Evolutionary conservation across 2,329 filamentous ascomycete genomes (phyloP).

Genomic region (Rutstroemia sp.): DNA sequence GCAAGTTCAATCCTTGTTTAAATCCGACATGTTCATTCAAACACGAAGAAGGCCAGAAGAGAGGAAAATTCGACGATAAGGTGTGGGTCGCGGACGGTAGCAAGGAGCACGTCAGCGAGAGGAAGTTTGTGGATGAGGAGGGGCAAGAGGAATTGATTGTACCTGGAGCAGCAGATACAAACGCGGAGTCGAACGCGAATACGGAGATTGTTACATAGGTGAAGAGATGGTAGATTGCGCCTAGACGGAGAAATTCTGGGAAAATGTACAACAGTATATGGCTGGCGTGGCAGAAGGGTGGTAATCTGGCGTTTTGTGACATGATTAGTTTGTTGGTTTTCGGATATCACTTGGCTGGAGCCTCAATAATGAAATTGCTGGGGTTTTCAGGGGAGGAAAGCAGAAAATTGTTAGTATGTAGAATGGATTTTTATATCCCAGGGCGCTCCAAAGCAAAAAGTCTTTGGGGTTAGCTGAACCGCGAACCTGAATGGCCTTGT

Average conservation of each 20-base stretch:
- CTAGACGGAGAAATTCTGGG: slow-evolving; percentile 10
- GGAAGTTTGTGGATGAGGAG: slow-evolving; percentile 74
- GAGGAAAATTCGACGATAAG: slow-evolving; percentile 77
- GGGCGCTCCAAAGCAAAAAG: slow-evolving; percentile 23
- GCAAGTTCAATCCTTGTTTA: slow-evolving; percentile 86
- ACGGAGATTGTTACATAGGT: slow-evolving; percentile 22
- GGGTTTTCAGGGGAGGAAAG: too few relatives aligned
- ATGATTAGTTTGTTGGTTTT: slow-evolving; percentile 1
- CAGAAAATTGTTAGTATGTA: slow-evolving; percentile 11
- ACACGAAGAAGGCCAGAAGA: slow-evolving; percentile 81
- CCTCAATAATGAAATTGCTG: neutral
- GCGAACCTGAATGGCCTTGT: neutral
- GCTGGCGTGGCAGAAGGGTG: slow-evolving; percentile 4
- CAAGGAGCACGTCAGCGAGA: slow-evolving; percentile 72
- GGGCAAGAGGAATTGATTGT: slow-evolving; percentile 46
- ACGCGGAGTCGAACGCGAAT: slow-evolving; percentile 10
- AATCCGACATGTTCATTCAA: slow-evolving; percentile 85
- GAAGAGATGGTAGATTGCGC: slow-evolving; percentile 1
- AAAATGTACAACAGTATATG: slow-evolving; percentile 17
- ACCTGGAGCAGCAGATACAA: slow-evolving; percentile 14
- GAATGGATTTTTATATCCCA: slow-evolving; percentile 21
- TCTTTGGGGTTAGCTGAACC: slow-evolving; percentile 14
- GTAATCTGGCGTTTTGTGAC: slow-evolving; percentile 14
- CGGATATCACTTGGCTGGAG: slow-evolving; percentile 7
- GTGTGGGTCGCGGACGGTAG: slow-evolving; percentile 67